Evolutionary conservation across 805 yeast species (phyloP), one percentile per base, ranked within the genome.

Genomic region (Candida nitratophila): DNA sequence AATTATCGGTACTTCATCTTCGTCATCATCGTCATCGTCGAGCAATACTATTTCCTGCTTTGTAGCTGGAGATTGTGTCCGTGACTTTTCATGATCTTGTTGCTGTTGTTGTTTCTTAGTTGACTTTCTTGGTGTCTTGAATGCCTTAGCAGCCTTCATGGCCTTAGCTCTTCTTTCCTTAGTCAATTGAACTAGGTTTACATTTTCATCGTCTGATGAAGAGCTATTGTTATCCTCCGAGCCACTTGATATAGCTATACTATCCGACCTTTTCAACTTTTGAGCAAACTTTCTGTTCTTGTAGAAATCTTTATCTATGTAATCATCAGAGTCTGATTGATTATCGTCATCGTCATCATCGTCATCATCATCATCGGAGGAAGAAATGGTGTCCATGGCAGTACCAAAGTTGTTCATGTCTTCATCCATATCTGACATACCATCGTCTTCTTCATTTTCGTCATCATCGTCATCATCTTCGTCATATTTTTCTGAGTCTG

Each of bases 181-280:
- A 31, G 86, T 84, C 47, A 85, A 63, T 57, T 76, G 77, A 15
- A 84, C 86, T 58, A 81, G 83, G 62, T 85, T 91, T 2, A 83
- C 79, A 51, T 78, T 80, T 32, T 79, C 80, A 51, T 80, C 87
- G 52, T 77, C 83, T 0, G 83, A 77, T 11, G 81, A 74, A 15
- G 59, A 56, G 16, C 59, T 59, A 12, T 65, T 65, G 16, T 57
- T 61, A 12, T 61, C 67, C 27, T 61, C 70, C 32, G 69, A 68
- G 19, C 70, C 71, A 31, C 68, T 41, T 52, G 60, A 59, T 46
- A 58, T 51, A 36, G 55, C 55, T 6, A 54, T 52, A 39, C 55
- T 48, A 48, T 52, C 47, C 37, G 56, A 54, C 17, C 45, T 48
- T 16, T 47, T 54, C 1, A 57, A 51, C 9, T 49, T 40, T 24